Evolutionary conservation across 129 eudicot genomes (phyloP), one percentile per base, ranked within the genome.

Genomic region (Centaurea solstitialis): DNA sequence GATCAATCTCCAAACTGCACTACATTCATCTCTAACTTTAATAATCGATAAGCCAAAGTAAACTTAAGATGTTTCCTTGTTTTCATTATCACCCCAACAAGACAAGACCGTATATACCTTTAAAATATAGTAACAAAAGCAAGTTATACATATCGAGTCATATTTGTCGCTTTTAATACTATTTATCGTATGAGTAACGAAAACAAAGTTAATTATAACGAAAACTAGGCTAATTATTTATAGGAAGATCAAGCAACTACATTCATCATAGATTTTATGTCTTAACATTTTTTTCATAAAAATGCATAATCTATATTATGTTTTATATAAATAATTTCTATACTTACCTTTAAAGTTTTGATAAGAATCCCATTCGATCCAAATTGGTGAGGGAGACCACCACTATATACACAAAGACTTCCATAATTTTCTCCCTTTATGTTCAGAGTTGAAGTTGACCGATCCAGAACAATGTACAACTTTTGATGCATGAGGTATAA

Each of bases 391-490:
- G 53, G 20, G 3, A 15, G 65, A 68, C 41, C 38, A 70, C 82
- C 39, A 69, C 62, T 37, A 71, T n/a, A n/a, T n/a, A n/a, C 71
- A 79, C 59, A 59, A 41, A 35, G 26, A n/a, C 57, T 35, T 33
- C 22, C 62, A 79, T 22, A 38, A 62, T 72, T 28, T n/a, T 69
- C 5, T 69, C 50, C 18, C 30, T 10, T 6, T 6, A 22, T 6
- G n/a, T 38, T 4, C 35, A 65, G 41, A 76, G 64, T 21, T 21
- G 26, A 77, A 64, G 28, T 13, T 76, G 39, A 15, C 24, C 26
- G 64, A 80, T 23, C 64, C 77, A 80, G 73, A 80, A 72, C 39
- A 37, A 61, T 6, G 73, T 62, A 72, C 83, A 10, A 62, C 78
- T 59, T 17, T 22, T 9, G 12, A 40, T 73, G 74, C 79, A 80